These are phyloP conservation scores for Cicer chorassanicum DNA, from an alignment of 306 rosid species.

Conservation along the genomic window DNA sequence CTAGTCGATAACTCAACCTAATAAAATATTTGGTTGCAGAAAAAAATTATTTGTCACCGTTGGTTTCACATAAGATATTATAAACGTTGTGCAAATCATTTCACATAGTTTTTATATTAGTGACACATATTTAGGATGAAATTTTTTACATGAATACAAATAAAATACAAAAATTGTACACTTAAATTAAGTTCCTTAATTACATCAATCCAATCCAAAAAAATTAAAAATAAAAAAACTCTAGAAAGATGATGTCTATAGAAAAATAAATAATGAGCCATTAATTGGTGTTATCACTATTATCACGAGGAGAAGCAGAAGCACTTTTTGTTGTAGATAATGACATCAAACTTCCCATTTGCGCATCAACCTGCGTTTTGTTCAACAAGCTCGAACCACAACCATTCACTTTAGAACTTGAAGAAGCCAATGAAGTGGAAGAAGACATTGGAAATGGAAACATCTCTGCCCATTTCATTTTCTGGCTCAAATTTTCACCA, in stretches of 20 bases:
- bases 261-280: neutral
- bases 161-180: neutral
- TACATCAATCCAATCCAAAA: slow-evolving; percentile 31
- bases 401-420: slow-evolving; percentile 52
- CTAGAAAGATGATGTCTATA: neutral
- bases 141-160: too few species aligned
- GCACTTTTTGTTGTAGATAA: slow-evolving; percentile 61
- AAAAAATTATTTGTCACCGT: too few species aligned
- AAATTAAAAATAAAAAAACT: neutral
- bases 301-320: slow-evolving; percentile 62
- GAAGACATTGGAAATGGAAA: slow-evolving; percentile 38
- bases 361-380: slow-evolving; percentile 43
- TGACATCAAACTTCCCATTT: slow-evolving; percentile 52
- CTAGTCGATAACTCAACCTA: too few species aligned
- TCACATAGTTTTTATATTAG: too few species aligned
- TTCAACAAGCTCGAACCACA: slow-evolving; percentile 66
- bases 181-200: slow-evolving; percentile 12
- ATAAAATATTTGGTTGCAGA: too few species aligned
- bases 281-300: slow-evolving; percentile 50
- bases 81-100: too few species aligned
- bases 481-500: slow-evolving; percentile 51
- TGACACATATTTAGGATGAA: too few species aligned
- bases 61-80: too few species aligned
- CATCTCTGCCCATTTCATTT: slow-evolving; percentile 55
- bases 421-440: slow-evolving; percentile 36